These are phyloP conservation scores for Anethum foeniculum DNA, from an alignment of 140 eudicot species.

Conservation along the genomic window DNA sequence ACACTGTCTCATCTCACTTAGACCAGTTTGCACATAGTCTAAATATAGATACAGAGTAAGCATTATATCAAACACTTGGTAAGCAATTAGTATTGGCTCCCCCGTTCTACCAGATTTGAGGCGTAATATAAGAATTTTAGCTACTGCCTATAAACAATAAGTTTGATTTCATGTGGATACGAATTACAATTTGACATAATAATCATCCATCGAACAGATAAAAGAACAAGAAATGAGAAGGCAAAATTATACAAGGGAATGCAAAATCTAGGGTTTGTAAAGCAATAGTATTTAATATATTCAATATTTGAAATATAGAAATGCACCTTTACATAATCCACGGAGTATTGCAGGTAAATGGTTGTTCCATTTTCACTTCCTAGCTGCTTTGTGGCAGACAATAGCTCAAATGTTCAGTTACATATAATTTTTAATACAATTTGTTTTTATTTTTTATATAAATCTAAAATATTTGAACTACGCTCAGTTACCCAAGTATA, in stretches of 20 bases:
- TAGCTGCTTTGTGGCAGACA: neutral
- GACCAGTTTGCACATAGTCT: constrained; percentile 17
- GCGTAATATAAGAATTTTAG: neutral
- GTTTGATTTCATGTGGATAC: constrained; percentile 1
- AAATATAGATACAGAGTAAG: constrained; percentile 4
- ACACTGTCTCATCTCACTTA: constrained; percentile 19
- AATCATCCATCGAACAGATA: neutral
- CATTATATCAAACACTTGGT: constrained; percentile 6
- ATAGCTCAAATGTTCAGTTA: no score
- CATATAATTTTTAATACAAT: no score
- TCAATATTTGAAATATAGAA: neutral
- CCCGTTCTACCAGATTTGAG: constrained; percentile 6
- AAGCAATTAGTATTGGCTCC: constrained; percentile 19
- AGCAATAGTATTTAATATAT: neutral
- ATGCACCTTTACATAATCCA: neutral
- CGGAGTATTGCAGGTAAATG: neutral
- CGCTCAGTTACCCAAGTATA: no score
- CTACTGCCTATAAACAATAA: neutral
- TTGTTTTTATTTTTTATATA: no score
- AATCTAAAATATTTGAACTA: no score
- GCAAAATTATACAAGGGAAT: neutral
- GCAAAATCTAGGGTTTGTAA: neutral
- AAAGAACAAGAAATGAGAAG: no score
- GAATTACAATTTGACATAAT: no score
- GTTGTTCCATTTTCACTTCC: neutral